phyloP scores from a whole-genome alignment of 2,329 filamentous ascomycete genomes.

The Thelonectria rubi region DNA sequence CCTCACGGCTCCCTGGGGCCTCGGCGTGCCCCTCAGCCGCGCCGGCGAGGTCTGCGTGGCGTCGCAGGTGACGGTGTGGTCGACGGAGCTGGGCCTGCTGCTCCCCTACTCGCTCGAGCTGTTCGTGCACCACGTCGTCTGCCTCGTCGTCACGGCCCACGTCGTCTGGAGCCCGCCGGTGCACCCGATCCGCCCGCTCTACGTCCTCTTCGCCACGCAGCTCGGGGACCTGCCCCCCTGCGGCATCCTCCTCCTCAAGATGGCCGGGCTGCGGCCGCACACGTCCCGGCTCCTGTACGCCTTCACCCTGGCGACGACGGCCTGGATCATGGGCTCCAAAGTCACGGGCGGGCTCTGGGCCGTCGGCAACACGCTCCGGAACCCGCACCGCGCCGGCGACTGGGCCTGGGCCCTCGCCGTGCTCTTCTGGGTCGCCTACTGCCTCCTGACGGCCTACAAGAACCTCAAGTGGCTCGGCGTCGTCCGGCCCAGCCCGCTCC shows the following conservation, averaged over 20 bases:
- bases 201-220: constrained; percentile 40
- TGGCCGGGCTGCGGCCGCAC: constrained; percentile 23
- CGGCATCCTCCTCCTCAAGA: constrained; percentile 33
- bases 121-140: constrained; percentile 40
- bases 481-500: constrained; percentile 21
- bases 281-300: constrained; percentile 31
- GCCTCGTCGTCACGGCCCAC: constrained; percentile 36
- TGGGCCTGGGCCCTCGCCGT: constrained; percentile 36
- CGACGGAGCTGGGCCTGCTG: constrained; percentile 31
- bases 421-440: constrained; percentile 38
- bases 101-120: constrained; percentile 32
- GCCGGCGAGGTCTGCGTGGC: constrained; percentile 38
- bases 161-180: constrained; percentile 33
- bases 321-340: constrained; percentile 27
- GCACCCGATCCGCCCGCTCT: constrained; percentile 41
- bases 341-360: constrained; percentile 31
- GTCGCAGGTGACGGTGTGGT: constrained; percentile 39
- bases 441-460: constrained; percentile 17
- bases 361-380: constrained; percentile 30
- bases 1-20: constrained; percentile 34
- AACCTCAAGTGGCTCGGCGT: constrained; percentile 34
- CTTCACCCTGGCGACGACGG: constrained; percentile 26
- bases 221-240: constrained; percentile 37
- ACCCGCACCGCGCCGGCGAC: constrained; percentile 33
- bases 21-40: constrained; percentile 29